Base-by-base conservation (phyloP, 2,329 filamentous ascomycete genomes). In the Aspergillus phoenicis region DNA sequence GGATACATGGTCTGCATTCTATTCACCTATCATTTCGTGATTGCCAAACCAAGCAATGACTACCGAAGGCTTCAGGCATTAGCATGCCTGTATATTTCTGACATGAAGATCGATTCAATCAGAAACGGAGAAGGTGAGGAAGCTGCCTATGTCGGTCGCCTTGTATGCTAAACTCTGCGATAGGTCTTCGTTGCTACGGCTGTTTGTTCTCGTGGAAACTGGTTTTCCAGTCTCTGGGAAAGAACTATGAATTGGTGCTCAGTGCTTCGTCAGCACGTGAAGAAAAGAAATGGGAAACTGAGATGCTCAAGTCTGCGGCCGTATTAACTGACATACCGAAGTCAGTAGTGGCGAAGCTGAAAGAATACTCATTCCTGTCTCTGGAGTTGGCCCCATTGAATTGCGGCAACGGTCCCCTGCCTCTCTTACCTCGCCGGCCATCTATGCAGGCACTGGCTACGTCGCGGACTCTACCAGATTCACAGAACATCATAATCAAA, bases 121-220 rank as follows among this genome's bases (percentile, higher is more conserved):
- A 60, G 69, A 56, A 69, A 74, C 60, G 73, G 74, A 54, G 70
- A 68, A 68, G 77, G 77, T 78, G 67, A 63, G 65, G n/a, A 11
- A 55, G 39, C 36, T 26, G 3, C 26, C 57, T 15, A 20, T 11
- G 10, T 8, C 15, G 26, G 17, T 5, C 53, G 33, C 47, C 13
- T 11, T 30, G 11, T 49, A 62, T 43, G 68, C 73, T 43, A n/a
- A 20, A 7, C 48, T n/a, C 24, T 30, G 60, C 15, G 51, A 49
- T 62, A 96, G 93, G 92, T 0, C 74, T 98, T 7, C 92, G 94
- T 81, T 97, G 93, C 70, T 89, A 95, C 64, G 91, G 90, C 3
- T 91, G 91, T 0, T 88, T 91, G 0, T 91, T 91, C 74, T 95
- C 93, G 1, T 98, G 93, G 94, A 99, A 98, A 73, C 71, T 97